phyloP scores from a whole-genome alignment of 257 asterid species.

The Capsicum baccatum region DNA sequence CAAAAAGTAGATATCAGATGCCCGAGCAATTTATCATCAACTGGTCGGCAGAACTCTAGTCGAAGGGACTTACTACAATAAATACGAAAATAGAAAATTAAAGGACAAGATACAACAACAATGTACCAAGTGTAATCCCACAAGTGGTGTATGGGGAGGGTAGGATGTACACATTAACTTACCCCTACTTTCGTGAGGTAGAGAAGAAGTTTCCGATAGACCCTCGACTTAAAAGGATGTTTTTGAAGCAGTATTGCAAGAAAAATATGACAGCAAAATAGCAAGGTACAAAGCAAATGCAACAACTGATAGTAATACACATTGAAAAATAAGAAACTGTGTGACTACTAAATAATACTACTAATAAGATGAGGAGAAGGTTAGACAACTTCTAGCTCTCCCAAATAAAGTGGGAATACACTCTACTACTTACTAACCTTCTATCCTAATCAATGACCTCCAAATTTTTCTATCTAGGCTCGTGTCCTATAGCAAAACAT shows the following conservation, averaged over 20 bases:
- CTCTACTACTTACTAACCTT: not conserved
- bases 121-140: not conserved
- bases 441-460: not conserved
- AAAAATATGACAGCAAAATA: not conserved
- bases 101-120: not conserved
- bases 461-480: not conserved
- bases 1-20: constrained; percentile 1
- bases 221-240: not conserved
- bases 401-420: not conserved
- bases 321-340: not conserved
- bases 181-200: not conserved
- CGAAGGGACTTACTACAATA: not conserved
- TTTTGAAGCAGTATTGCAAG: not conserved
- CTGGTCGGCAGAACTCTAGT: constrained; percentile 21
- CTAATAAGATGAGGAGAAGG: not conserved
- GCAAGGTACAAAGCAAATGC: not conserved
- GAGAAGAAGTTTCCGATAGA: not conserved
- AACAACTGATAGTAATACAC: not conserved
- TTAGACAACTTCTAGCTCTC: not conserved
- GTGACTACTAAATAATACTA: not conserved
- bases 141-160: not conserved
- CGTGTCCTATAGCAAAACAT: not conserved
- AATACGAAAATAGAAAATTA: too few species aligned
- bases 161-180: not conserved
- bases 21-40: not conserved